These are phyloP conservation scores for Termitomyces sp. DNA, from an alignment of 768 basidiomycete genomes.

Conservation along the genomic window DNA sequence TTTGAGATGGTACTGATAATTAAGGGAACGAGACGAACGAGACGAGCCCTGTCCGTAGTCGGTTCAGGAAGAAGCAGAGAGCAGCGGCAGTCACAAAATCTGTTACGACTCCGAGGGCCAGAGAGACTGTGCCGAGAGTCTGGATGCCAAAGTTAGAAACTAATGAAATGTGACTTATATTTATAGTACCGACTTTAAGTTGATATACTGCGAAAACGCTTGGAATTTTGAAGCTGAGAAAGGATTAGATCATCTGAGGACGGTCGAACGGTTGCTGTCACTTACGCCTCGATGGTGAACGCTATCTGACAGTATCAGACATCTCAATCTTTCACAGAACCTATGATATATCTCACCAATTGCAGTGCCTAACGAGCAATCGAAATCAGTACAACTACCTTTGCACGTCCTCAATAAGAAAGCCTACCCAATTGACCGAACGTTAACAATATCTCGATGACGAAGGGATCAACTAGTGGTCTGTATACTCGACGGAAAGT, in stretches of 20 bases:
- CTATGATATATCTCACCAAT: conserved; percentile 24
- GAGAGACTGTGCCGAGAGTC: not conserved
- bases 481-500: not conserved
- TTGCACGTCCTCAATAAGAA: conserved; percentile 5
- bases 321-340: not conserved
- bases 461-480: not conserved
- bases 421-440: conserved; percentile 43
- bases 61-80: conserved; percentile 54
- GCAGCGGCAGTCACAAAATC: conserved; percentile 55
- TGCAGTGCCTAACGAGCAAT: conserved; percentile 26
- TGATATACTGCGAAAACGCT: conserved; percentile 33
- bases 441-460: conserved; percentile 36
- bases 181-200: conserved; percentile 34
- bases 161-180: not conserved
- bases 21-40: conserved; percentile 27
- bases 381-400: not conserved
- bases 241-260: not conserved
- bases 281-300: conserved; percentile 45
- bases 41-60: conserved; percentile 47
- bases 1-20: not conserved
- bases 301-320: conserved; percentile 1
- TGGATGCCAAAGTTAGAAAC: not conserved
- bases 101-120: conserved; percentile 40
- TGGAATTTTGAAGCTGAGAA: conserved; percentile 33
- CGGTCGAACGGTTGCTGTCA: not conserved